These are phyloP conservation scores for Saccharum officinarum DNA, from an alignment of 176 grass and related monocot genomes.

Conservation along the genomic window DNA sequence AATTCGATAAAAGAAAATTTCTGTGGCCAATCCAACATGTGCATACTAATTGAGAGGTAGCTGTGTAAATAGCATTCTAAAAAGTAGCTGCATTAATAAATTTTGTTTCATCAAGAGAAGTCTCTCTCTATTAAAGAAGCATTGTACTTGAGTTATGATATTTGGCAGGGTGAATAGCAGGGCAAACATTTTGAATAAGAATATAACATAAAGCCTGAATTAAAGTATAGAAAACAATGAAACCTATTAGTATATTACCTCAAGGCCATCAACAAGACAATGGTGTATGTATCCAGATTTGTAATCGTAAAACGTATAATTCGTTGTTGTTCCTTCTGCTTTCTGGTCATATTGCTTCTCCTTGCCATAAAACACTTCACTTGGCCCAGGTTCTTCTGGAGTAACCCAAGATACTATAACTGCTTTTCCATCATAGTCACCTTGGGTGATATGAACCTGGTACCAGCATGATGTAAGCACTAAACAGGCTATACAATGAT, in stretches of 20 bases:
- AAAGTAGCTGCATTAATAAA: neutral
- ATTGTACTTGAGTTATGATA: neutral
- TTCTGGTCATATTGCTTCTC: constrained; percentile 62
- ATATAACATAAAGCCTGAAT: constrained; percentile 15
- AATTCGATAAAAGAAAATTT: neutral
- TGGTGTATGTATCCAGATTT: constrained; percentile 97
- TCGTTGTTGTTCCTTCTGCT: constrained; percentile 64
- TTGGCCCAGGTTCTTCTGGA: constrained; percentile 56
- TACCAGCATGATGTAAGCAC: constrained; percentile 3
- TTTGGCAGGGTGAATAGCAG: neutral
- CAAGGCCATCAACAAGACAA: constrained; percentile 76
- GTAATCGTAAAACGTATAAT: constrained; percentile 92
- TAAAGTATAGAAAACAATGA: constrained; percentile 21
- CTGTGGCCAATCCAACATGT: neutral
- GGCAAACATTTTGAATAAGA: constrained; percentile 19
- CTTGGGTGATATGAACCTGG: constrained; percentile 97
- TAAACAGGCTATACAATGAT: neutral
- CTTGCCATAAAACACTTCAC: constrained; percentile 74
- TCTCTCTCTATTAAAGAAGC: neutral
- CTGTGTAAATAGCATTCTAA: neutral
- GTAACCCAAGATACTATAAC: constrained; percentile 91
- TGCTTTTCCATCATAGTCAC: constrained; percentile 95
- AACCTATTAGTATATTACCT: constrained; percentile 43
- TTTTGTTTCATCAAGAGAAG: constrained; percentile 19
- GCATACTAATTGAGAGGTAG: neutral